Percentiles rank a stretch among this genome's conserved stretches.
Conservation (phyloP, 345 rosid genomes). For the Populus ilicifolia region DNA sequence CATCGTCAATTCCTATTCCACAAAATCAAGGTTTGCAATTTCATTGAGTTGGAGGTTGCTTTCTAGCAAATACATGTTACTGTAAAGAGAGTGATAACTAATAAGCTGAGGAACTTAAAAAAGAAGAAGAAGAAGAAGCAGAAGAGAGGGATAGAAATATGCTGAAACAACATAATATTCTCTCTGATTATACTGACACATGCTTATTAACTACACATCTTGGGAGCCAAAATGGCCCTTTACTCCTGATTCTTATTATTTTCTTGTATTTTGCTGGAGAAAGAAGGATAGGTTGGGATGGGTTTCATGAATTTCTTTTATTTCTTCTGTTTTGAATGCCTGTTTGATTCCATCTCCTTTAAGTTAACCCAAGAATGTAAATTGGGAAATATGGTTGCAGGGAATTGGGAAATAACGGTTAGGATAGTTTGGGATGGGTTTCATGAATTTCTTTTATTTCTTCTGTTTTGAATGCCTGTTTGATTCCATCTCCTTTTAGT, state of each 20-base stretch:
- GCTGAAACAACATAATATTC: background rate
- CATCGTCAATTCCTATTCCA: conserved; percentile 67
- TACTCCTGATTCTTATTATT: background rate
- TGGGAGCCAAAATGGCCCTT: background rate
- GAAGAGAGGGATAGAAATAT: background rate
- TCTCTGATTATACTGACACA: background rate
- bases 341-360: background rate
- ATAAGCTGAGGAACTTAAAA: background rate
- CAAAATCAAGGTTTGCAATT: conserved; percentile 67
- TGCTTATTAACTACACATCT: background rate
- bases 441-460: background rate
- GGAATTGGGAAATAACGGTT: background rate
- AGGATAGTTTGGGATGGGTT: background rate
- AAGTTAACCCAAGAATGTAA: background rate
- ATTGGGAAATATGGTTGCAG: background rate
- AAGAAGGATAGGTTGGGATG: background rate
- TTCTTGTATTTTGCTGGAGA: background rate
- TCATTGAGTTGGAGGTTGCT: background rate
- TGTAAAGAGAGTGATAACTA: background rate
- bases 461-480: background rate
- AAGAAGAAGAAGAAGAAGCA: background rate
- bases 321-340: background rate
- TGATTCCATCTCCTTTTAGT: background rate
- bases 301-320: background rate
- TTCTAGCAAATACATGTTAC: background rate